These are phyloP conservation scores for Saccharomycopsis phalli DNA, from an alignment of 1,139 yeast species.

Conservation along the genomic window DNA sequence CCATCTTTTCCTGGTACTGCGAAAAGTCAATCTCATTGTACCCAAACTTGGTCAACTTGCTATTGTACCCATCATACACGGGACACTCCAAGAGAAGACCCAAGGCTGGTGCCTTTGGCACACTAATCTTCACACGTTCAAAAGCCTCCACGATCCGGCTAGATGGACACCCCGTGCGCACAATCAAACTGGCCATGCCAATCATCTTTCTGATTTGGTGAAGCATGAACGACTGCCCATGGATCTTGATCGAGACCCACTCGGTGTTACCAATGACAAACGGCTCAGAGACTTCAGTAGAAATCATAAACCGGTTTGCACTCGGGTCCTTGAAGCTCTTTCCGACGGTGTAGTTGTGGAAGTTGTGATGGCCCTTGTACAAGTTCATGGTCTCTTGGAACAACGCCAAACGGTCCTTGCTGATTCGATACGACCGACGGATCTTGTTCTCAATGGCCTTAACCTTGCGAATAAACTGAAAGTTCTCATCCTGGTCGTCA, in stretches of 20 bases:
- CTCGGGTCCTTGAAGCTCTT: constrained; percentile 82
- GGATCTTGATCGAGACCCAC: constrained; percentile 93
- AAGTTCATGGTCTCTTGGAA: constrained; percentile 62
- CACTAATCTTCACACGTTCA: constrained; percentile 63
- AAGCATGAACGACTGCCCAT: constrained; percentile 96
- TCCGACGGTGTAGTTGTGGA: constrained; percentile 91
- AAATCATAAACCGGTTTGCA: constrained; percentile 73
- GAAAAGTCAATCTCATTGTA: constrained; percentile 66
- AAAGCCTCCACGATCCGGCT: constrained; percentile 74
- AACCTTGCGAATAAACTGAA: constrained; percentile 43
- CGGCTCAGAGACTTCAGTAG: constrained; percentile 77
- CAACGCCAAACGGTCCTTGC: constrained; percentile 47
- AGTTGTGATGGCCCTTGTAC: constrained; percentile 85
- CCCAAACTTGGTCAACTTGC: constrained; percentile 65
- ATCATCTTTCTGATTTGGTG: constrained; percentile 98
- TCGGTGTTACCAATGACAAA: constrained; percentile 89
- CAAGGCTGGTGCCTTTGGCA: constrained; percentile 96
- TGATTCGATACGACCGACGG: constrained; percentile 63
- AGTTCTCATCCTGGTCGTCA: constrained; percentile 26
- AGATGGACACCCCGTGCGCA: constrained; percentile 79
- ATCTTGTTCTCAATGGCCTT: constrained; percentile 59
- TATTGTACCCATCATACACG: constrained; percentile 80
- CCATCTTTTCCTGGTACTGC: constrained; percentile 62
- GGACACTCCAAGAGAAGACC: constrained; percentile 89
- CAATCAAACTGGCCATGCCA: constrained; percentile 82